Conservation (phyloP, 2,329 filamentous ascomycete species). For the Colletotrichum noveboracense region DNA sequence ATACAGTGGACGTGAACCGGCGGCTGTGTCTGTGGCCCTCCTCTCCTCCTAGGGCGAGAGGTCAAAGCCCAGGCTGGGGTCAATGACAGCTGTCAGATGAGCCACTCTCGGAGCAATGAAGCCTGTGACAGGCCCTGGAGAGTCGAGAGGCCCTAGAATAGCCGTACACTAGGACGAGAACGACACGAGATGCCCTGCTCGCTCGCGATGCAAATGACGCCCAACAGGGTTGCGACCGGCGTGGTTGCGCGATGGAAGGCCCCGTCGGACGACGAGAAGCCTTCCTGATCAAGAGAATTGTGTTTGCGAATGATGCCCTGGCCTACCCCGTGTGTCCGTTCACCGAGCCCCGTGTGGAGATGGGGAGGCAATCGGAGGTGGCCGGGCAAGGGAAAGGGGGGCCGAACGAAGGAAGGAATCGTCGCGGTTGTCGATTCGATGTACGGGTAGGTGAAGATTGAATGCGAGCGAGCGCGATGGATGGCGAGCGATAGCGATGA, state of each 20-base stretch:
- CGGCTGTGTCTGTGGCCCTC: neutral
- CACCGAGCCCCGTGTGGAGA: neutral
- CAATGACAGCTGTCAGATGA: slow-evolving; percentile 13
- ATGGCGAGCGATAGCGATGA: neutral
- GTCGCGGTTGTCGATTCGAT: neutral
- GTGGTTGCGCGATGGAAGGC: neutral
- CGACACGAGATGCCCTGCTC: neutral
- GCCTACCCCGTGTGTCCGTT: neutral
- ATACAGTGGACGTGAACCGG: neutral
- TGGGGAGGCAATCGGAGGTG: slow-evolving; percentile 8
- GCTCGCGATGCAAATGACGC: neutral
- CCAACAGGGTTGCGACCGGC: neutral
- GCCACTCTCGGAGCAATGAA: neutral
- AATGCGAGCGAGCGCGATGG: neutral
- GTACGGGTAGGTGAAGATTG: neutral
- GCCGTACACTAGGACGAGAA: neutral
- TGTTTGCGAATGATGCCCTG: neutral
- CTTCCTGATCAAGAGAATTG: neutral
- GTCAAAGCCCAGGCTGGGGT: neutral
- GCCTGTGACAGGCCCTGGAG: neutral
- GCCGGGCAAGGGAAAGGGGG: neutral
- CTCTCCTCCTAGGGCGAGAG: neutral
- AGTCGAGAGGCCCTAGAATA: neutral
- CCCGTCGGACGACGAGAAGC: neutral
- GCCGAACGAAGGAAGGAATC: neutral